Evolutionary conservation across 805 yeast species (phyloP).

Genomic region (Sugiyamaella marilandica): DNA sequence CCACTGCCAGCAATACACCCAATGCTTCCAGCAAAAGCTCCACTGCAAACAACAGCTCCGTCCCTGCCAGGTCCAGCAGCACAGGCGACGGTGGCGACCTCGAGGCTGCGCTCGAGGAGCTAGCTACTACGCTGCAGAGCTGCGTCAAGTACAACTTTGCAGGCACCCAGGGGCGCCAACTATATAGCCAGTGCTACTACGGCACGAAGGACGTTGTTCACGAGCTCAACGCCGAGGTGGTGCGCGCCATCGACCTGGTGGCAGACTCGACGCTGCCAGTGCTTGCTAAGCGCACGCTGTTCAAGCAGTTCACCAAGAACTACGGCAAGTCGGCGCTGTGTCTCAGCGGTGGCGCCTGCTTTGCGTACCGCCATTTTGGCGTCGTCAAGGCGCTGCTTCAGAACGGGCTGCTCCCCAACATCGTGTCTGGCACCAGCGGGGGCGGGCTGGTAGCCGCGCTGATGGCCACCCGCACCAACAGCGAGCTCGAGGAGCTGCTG

Average conservation of each 20-base stretch:
- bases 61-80: background rate
- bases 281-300: conserved; percentile 46
- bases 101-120: conserved; percentile 34
- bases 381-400: conserved; percentile 67
- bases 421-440: conserved; percentile 74
- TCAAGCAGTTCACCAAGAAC: conserved; percentile 54
- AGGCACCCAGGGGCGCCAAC: conserved; percentile 66
- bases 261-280: conserved; percentile 20
- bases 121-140: conserved; percentile 54
- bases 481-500: conserved; percentile 52
- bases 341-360: conserved; percentile 75
- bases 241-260: conserved; percentile 20
- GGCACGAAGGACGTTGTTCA: conserved; percentile 65
- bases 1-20: too few relatives aligned
- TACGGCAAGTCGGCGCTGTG: conserved; percentile 70
- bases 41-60: background rate
- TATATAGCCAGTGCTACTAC: conserved; percentile 69
- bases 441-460: conserved; percentile 76
- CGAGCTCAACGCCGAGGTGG: conserved; percentile 50
- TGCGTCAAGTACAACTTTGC: conserved; percentile 72
- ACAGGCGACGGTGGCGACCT: background rate
- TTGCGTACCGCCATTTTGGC: conserved; percentile 74
- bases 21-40: too few relatives aligned
- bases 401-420: conserved; percentile 58
- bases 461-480: conserved; percentile 63